Evolutionary conservation across 2,329 filamentous ascomycete genomes (phyloP), one percentile per base, ranked within the genome.

Genomic region (Trichoderma sp.): DNA sequence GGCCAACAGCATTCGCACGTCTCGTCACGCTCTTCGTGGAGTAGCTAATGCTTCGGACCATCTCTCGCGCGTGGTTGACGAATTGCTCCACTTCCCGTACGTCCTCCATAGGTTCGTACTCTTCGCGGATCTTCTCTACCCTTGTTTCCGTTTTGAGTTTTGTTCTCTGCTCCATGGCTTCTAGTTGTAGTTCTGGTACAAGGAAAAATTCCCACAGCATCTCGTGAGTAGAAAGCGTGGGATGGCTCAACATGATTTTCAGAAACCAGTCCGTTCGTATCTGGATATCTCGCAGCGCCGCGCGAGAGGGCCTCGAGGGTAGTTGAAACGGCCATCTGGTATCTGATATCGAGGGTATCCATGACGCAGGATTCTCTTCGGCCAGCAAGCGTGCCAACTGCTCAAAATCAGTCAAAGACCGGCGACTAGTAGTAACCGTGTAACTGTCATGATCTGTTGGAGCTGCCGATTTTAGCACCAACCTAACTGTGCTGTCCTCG

Each of bases 191-290:
- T 79, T 99, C 97, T 1, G 97, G 97, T 14, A 99, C 95, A 0
- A 99, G 89, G 84, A 99, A 98, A 85, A 99, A 99, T 80, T 99
- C 97, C 97, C 97, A 99, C 2, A 99, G 89, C 83, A 98, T 95
- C 85, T 99, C 97, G 81, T 99, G 97, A 0, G 94, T 98, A 0
- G 95, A 91, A 82, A 99, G 98, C 0, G 97, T 98, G 4, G 96
- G 93, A 81, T 99, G 97, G 9, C 91, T 89, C 31, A 99, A 88
- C 77, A 99, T 89, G 21, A 95, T 94, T 78, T 94, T 94, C 79
- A 99, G 86, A 80, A 98, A 98, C 79, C 91, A 93, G 83, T 99
- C 95, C 24, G 98, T 91, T 18, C 93, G 91, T 62, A 95, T 86
- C 82, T 99, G 97, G 69, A 95, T 93, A 80, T 98, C 95, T 77